Evolutionary conservation across 371 early-diverging fungal species (phyloP), one percentile per base, ranked within the genome.

Genomic region (Apophysomyces trapeziformis): DNA sequence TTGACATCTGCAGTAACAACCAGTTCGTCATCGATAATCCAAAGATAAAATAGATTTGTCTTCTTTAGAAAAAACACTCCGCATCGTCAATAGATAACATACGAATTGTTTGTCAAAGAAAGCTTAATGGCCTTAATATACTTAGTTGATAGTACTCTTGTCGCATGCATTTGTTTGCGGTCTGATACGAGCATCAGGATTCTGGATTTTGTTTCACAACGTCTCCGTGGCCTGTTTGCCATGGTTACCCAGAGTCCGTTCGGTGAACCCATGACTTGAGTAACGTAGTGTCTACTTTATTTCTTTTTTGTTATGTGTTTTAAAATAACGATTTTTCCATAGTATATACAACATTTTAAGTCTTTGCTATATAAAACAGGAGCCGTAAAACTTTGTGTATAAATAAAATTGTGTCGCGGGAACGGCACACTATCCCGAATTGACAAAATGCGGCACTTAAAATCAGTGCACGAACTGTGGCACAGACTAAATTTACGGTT

Each of bases 251-350:
- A 50, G 9, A 9, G 8, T 18, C 21, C 9, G 16, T 50, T 50
- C 21, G 9, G 21, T 5, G 54, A 21, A 50, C 54, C 54, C 54
- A 50, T 50, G 54, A 50, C 54, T 21, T 50, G 54, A 50, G 54
- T 50, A 50, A 50, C 54, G 21, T 50, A 26, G 8, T n/a, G 4
- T 45, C 46, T 26, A 7, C 21, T 50, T 8, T 50, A 18, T 14
- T 47, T n/a, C 54, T 50, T 8, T 21, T n/a, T n/a, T 4, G 9
- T 21, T 16, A 8, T 50, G 21, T 50, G 4, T 21, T 9, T 9
- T 9, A 50, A 50, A 18, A 50, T 18, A 9, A 18, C 9, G 5
- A n/a, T 50, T 50, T 50, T 21, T 11, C 21, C 5, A 21, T 7
- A 50, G 21, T 5, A 50, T 21, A 7, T 11, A n/a, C 18, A 13